Percentiles rank a stretch among this genome's conserved stretches.
Conservation (phyloP, 2,329 filamentous ascomycete genomes). For the Laburnicola sp. region DNA sequence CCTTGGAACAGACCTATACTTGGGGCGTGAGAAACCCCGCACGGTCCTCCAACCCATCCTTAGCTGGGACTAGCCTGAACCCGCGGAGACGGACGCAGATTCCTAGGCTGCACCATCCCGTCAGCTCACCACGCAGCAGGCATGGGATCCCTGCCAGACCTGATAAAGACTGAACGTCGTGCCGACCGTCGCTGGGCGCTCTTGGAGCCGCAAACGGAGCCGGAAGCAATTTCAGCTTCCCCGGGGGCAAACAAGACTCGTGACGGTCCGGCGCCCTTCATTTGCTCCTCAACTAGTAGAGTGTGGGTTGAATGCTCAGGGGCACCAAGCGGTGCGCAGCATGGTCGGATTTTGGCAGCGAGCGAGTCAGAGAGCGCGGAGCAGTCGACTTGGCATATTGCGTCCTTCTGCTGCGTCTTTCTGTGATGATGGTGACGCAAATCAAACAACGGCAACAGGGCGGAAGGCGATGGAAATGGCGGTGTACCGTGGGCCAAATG, state of each 20-base stretch:
- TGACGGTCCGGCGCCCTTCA: slow-evolving; percentile 21
- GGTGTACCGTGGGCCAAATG: slow-evolving; percentile 25
- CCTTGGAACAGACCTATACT: too few species aligned
- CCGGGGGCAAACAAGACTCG: slow-evolving; percentile 35
- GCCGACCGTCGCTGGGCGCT: slow-evolving; percentile 31
- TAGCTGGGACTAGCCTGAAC: slow-evolving; percentile 26
- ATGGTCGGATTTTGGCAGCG: slow-evolving; percentile 19
- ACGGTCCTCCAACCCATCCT: too few species aligned
- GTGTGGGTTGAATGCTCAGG: slow-evolving; percentile 25
- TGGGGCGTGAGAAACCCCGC: too few species aligned
- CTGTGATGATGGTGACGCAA: slow-evolving; percentile 14
- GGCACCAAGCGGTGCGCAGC: slow-evolving; percentile 20
- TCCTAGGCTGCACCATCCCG: slow-evolving; percentile 21
- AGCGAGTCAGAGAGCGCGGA: slow-evolving; percentile 33
- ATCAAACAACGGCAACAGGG: slow-evolving; percentile 32
- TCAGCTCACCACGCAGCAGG: slow-evolving; percentile 16
- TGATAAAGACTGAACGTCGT: slow-evolving; percentile 31
- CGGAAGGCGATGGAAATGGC: slow-evolving; percentile 34
- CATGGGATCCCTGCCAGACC: slow-evolving; percentile 22
- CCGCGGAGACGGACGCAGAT: slow-evolving; percentile 31
- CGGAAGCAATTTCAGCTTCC: slow-evolving; percentile 33
- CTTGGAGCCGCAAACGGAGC: slow-evolving; percentile 29
- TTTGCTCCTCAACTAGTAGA: slow-evolving; percentile 20
- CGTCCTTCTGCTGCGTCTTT: slow-evolving; percentile 14
- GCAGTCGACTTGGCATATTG: slow-evolving; percentile 27